Evolutionary conservation across 352 stramenopile species (phyloP).

Genomic region (Globisporangium lucens): DNA sequence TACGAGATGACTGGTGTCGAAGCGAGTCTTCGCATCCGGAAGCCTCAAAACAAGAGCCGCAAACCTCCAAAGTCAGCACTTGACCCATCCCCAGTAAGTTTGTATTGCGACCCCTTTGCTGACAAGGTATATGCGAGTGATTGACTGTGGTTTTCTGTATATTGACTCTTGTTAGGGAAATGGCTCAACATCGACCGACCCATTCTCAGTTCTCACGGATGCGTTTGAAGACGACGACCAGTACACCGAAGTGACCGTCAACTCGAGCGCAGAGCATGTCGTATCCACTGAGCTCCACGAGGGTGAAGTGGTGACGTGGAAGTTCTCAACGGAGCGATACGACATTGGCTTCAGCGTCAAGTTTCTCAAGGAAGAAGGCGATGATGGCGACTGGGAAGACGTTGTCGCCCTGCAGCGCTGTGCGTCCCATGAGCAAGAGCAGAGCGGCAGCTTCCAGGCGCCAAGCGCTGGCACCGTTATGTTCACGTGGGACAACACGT

Average conservation of each 20-base stretch:
- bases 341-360: conserved; percentile 55
- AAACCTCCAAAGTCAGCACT: conserved; percentile 16
- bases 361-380: conserved; percentile 37
- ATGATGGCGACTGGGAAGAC: conserved; percentile 33
- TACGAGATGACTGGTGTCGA: conserved; percentile 54
- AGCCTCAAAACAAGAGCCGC: conserved; percentile 44
- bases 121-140: no score
- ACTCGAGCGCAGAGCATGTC: conserved; percentile 39
- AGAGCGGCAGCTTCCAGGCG: conserved; percentile 37
- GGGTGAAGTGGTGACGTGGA: conserved; percentile 46
- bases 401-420: conserved; percentile 35
- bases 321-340: conserved; percentile 42
- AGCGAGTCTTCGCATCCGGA: conserved; percentile 36
- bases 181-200: conserved; percentile 20
- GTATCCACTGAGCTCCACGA: conserved; percentile 45
- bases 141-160: neutral
- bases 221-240: conserved; percentile 14
- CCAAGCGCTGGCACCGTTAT: conserved; percentile 35
- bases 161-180: conserved; percentile 3
- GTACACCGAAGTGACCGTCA: conserved; percentile 33
- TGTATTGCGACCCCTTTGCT: no score
- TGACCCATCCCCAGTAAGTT: neutral
- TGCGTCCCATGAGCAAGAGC: conserved; percentile 28
- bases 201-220: conserved; percentile 34
- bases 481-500: conserved; percentile 65